Evolutionary conservation across 1,284 basidiomycete species (phyloP).

Genomic region (Mrakiaceae sp.): DNA sequence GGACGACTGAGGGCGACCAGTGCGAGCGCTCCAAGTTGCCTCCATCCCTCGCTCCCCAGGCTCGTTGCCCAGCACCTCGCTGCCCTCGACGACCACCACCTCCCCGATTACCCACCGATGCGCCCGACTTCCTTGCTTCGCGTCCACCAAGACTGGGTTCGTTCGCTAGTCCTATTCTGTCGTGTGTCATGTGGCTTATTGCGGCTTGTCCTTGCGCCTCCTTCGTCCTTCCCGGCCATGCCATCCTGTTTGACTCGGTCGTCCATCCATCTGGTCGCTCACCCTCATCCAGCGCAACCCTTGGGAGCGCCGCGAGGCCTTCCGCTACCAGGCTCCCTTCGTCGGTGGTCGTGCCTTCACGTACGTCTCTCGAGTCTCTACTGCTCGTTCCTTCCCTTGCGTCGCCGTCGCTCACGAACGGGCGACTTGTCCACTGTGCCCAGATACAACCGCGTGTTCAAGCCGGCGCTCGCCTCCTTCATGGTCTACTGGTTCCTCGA

Average conservation of each 20-base stretch:
- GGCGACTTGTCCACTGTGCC: neutral
- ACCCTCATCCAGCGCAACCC: neutral
- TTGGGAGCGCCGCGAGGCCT: conserved; percentile 10
- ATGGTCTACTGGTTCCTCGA: neutral
- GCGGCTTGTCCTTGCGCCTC: too few species aligned
- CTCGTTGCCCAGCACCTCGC: too few species aligned
- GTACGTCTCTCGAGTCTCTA: neutral
- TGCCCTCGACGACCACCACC: too few species aligned
- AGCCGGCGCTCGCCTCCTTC: neutral
- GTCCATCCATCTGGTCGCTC: too few species aligned
- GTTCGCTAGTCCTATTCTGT: too few species aligned
- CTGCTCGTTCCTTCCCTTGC: neutral
- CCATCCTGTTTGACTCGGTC: too few species aligned
- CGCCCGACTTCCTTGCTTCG: neutral
- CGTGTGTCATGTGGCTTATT: too few species aligned
- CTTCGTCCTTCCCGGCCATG: too few species aligned
- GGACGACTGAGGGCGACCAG: too few species aligned
- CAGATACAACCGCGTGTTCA: conserved; percentile 1
- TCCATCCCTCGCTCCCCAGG: too few species aligned
- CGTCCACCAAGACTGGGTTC: neutral
- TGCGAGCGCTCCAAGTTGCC: too few species aligned
- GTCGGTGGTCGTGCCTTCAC: neutral
- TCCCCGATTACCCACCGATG: neutral
- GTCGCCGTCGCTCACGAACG: neutral
- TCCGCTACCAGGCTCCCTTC: conserved; percentile 7